Evolutionary conservation across 352 stramenopile genomes (phyloP), one percentile per base, ranked within the genome.

Genomic region (Phytophthora boehmeriae): DNA sequence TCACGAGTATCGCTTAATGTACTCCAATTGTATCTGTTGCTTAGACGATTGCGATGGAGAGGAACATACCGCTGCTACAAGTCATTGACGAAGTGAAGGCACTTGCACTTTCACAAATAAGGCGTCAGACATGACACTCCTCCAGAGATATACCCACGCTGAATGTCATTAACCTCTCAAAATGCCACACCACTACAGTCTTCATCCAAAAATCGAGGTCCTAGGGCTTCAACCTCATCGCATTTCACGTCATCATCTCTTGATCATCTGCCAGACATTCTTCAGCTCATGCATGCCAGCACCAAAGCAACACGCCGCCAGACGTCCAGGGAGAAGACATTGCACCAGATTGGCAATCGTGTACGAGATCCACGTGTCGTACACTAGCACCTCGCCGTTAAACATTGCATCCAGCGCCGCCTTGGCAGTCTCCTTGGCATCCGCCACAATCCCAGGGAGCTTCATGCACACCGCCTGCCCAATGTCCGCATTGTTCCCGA

Each of bases 401-500:
- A 91, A 86, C 66, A 91, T 83, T 25, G 79, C 78, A 30, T 89
- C 63, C 27, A 91, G 50, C 25, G 76, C 77, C 30, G 61, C 53
- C 43, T 80, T 74, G 25, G 82, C 82, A 22, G 65, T 69, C 58
- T 86, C 75, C 62, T 88, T 88, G 45, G 76, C 66, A 52, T 86
- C 62, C 17, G 65, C 67, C 20, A 68, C 48, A 38, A 74, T 61
- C 20, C 72, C 72, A 5, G 67, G 71, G 44, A 82, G 45, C 51
- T 65, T 74, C 55, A 80, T 76, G 22, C 63, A 75, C 32, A 88
- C 20, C 1, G 71, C 54, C 4, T 75, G 63, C 25, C 85, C 63
- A 28, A 66, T 41, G 4, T 72, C 49, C 9, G 75, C 73, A 2
- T 74, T 73, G 39, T 76, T 72, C 47, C 72, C 67, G 32, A 95